Conservation (phyloP, 2,329 filamentous ascomycete genomes). For the Penicillium expansum region DNA sequence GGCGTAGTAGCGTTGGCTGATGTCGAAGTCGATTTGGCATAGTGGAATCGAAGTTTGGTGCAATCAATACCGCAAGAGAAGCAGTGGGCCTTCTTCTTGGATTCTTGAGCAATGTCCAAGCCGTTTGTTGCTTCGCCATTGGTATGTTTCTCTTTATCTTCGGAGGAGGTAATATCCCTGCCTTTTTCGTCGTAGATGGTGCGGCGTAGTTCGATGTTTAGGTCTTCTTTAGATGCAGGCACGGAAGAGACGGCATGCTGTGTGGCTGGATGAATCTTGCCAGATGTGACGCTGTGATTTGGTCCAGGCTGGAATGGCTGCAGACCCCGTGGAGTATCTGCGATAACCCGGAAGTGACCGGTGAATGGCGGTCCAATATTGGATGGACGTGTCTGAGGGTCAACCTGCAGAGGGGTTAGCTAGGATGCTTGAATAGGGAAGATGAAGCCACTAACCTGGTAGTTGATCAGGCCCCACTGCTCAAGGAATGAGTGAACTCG, state of each 20-base stretch:
- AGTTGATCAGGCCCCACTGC: constrained; percentile 98
- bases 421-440: constrained; percentile 26
- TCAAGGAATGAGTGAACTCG: constrained; percentile 96
- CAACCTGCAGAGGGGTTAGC: constrained; percentile 62
- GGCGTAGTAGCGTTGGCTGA: constrained; percentile 54
- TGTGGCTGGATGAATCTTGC: constrained; percentile 64
- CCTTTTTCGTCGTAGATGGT: constrained; percentile 94
- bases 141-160: constrained; percentile 62
- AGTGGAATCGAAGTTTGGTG: constrained; percentile 68
- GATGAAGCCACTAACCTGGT: constrained; percentile 66
- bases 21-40: constrained; percentile 61
- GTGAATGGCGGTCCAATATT: constrained; percentile 96
- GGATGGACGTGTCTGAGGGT: constrained; percentile 90
- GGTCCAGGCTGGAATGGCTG: constrained; percentile 93
- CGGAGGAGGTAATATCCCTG: constrained; percentile 73
- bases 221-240: constrained; percentile 69
- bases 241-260: constrained; percentile 67
- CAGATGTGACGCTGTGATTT: constrained; percentile 63
- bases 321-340: constrained; percentile 89
- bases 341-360: constrained; percentile 93
- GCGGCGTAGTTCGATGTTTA: constrained; percentile 88
- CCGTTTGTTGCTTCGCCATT: constrained; percentile 74
- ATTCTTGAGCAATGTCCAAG: constrained; percentile 60
- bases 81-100: constrained; percentile 71
- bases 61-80: constrained; percentile 92